Evolutionary conservation across 306 rosid species (phyloP).

Genomic region (Fagus sylvatica): DNA sequence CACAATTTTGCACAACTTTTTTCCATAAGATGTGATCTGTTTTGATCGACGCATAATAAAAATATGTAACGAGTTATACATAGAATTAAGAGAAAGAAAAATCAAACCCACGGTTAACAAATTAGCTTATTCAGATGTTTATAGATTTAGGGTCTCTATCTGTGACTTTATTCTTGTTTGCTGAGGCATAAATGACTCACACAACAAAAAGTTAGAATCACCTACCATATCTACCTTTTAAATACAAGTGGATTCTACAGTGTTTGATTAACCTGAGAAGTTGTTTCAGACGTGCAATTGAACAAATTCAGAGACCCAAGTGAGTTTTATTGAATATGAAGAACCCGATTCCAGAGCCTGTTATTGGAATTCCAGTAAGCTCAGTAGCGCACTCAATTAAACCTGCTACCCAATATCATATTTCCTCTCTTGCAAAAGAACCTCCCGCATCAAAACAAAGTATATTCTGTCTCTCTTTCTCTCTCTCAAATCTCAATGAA

Average conservation of each 20-base stretch:
- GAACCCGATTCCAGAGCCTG: conserved; percentile 38
- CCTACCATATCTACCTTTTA: conserved; percentile 13
- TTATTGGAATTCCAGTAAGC: conserved; percentile 33
- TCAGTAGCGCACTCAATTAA: conserved; percentile 33
- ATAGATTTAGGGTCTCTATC: neutral
- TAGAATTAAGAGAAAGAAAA: neutral
- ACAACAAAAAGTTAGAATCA: conserved; percentile 28
- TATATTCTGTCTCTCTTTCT: conserved; percentile 18
- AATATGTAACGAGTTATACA: too few species aligned
- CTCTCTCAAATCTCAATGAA: neutral
- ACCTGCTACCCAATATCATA: conserved; percentile 29
- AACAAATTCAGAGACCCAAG: neutral
- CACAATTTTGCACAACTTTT: too few species aligned
- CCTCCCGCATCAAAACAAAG: conserved; percentile 34
- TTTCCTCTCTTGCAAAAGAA: conserved; percentile 21
- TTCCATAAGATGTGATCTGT: too few species aligned
- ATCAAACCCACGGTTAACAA: conserved; percentile 34
- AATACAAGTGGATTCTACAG: conserved; percentile 23
- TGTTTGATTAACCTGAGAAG: conserved; percentile 25
- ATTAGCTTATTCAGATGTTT: neutral
- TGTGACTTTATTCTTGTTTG: conserved; percentile 31
- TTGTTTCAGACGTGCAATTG: neutral
- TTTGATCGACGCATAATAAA: too few species aligned
- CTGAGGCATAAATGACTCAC: conserved; percentile 47
- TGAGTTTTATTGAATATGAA: conserved; percentile 32